Base-by-base conservation (phyloP, 805 yeast species). In the Blastobotrys americana region DNA sequence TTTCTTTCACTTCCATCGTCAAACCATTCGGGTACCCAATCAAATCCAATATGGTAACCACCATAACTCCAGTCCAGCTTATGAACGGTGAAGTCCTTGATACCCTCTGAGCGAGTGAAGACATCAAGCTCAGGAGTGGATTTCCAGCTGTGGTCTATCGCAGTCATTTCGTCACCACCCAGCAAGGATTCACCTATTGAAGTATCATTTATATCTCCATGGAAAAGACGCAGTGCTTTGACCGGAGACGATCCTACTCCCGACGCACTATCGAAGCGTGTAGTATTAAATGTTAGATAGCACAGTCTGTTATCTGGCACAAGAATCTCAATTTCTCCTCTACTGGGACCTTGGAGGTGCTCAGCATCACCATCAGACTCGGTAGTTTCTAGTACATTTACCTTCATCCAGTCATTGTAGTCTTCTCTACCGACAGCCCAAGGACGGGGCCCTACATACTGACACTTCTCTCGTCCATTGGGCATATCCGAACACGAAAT, bases 21-120 rank as follows among this genome's bases (percentile, higher is more conserved):
- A 10, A 73, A 65, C 54, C 74, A 65, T 43, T 71, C 72, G 3
- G 94, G 94, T 27, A 82, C 67, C 95, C 95, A 86, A 56, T 84
- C 84, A 41, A 86, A 53, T 2, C 81, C 84, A 37, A 86, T 48
- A 51, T 74, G 84, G 55, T 76, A 82, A 4, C 54, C 55, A 1
- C 68, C 55, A 41, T 70, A 69, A 3, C 73, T 67, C 80, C 86
- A 80, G 53, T 73, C 70, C 21, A 82, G 63, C 56, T 82, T 84
- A 61, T 82, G 84, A 46, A 87, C 57, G 42, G 76, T 77, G 3
- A 84, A 55, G 47, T 72, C 72, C 49, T 80, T 78, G 42, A 86
- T 82, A 13, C 95, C 95, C 21, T 67, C 65, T 48, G 72, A 59
- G 47, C 73, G 66, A 60, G 78, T 82, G 64, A 62, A 79, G 16